Evolutionary conservation across 2,329 filamentous ascomycete genomes (phyloP).

Genomic region (Ceratocystis destructans): DNA sequence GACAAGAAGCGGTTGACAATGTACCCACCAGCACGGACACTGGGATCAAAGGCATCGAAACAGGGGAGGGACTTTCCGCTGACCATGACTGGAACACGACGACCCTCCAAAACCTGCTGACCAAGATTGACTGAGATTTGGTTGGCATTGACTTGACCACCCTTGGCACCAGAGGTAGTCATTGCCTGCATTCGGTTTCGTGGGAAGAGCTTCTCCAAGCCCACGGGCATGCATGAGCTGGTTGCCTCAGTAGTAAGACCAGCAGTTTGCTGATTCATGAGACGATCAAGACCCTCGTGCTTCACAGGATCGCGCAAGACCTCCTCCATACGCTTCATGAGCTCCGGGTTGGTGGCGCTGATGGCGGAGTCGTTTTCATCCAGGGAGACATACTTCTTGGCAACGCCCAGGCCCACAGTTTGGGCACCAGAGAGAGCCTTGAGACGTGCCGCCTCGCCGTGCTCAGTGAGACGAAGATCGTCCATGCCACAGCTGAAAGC

Average conservation of each 20-base stretch:
- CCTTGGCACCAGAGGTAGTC: conserved; percentile 94
- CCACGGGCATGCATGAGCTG: conserved; percentile 60
- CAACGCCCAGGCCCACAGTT: conserved; percentile 61
- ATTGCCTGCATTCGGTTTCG: conserved; percentile 98
- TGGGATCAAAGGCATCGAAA: conserved; percentile 82
- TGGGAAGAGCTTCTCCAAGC: conserved; percentile 82
- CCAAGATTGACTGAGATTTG: conserved; percentile 96
- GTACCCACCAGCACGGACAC: conserved; percentile 81
- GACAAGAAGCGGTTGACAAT: conserved; percentile 95
- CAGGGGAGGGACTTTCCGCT: conserved; percentile 93
- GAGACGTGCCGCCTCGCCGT: conserved; percentile 60
- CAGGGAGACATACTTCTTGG: conserved; percentile 77
- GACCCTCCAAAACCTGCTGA: conserved; percentile 89
- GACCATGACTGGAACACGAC: conserved; percentile 91
- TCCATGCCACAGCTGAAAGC: conserved; percentile 97
- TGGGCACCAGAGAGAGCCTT: conserved; percentile 54
- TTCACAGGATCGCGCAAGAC: conserved; percentile 85
- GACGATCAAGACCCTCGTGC: conserved; percentile 74
- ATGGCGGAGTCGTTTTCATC: conserved; percentile 48
- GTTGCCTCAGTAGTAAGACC: conserved; percentile 69
- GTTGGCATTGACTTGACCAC: conserved; percentile 83
- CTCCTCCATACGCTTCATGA: conserved; percentile 61
- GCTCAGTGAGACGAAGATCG: conserved; percentile 70
- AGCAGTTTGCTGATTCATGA: conserved; percentile 60
- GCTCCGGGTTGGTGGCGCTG: conserved; percentile 33